Evolutionary conservation across 2,329 filamentous ascomycete species (phyloP), one percentile per base, ranked within the genome.

Genomic region (Fusarium sp.): DNA sequence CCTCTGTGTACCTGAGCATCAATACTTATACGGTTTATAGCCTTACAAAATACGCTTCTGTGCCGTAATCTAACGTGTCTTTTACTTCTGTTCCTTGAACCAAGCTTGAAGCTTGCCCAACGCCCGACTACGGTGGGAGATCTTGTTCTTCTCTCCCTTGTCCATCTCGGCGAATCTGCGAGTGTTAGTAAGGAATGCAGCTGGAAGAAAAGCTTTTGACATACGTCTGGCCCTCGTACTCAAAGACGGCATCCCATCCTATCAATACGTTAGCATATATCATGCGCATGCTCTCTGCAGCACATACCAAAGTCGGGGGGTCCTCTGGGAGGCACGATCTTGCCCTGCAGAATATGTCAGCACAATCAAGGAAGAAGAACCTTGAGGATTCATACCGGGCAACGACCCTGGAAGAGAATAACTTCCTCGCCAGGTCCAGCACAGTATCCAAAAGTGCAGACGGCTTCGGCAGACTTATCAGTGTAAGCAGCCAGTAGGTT

Each of bases 161-260:
- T 93, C 91, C 96, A 99, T 99, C 82, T 99, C 96, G 26, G 96
- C 96, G 77, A 97, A 91, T 4, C 88, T 91, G 43, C 3, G 9
- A 43, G 26, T 10, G 58, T 73, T 32, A 74, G 70, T 46, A 19
- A 21, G 23, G 20, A 21, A 51, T 10, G 17, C 14, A 7, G 1
- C n/a, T n/a, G 1, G 0, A 26, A 12, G 44, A 23, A 7, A n/a
- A 19, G 7, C 17, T 23, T 14, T 19, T 24, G 40, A 79, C 85
- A 75, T 77, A 88, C 82, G 96, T 99, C 80, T 93, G 83, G 40
- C 94, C 94, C 68, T 96, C 86, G 71, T 96, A 95, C 81, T 99
- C 96, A 74, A 99, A 99, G 68, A 97, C 91, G 3, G 96, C 89
- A 78, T 99, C 96, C 96, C 96, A 99, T 44, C 95, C 94, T 97